Evolutionary conservation across 2,329 filamentous ascomycete genomes (phyloP).

Genomic region (Verticillium albo-atrum): DNA sequence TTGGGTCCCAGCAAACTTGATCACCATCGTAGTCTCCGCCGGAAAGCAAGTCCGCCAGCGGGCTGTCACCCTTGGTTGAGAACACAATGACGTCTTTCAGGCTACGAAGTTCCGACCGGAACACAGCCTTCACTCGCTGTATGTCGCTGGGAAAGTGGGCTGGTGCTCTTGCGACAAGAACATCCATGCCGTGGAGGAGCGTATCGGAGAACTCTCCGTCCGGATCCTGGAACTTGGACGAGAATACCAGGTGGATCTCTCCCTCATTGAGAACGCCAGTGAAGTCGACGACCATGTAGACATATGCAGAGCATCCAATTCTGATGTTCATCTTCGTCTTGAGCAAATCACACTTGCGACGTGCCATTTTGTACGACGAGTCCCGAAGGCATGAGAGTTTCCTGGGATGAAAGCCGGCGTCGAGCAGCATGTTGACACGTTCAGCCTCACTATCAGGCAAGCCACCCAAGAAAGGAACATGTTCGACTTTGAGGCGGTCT

Average conservation of each 20-base stretch:
- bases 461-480: conserved; percentile 41
- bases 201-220: conserved; percentile 48
- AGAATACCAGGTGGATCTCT: conserved; percentile 67
- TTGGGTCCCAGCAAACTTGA: conserved; percentile 67
- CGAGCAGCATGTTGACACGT: conserved; percentile 48
- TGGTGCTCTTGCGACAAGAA: conserved; percentile 66
- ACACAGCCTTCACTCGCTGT: conserved; percentile 60
- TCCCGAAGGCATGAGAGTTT: conserved; percentile 44
- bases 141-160: conserved; percentile 69
- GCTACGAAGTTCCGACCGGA: conserved; percentile 55
- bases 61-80: conserved; percentile 52
- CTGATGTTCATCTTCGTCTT: conserved; percentile 55
- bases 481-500: conserved; percentile 32
- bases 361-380: conserved; percentile 40
- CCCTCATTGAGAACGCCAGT: conserved; percentile 53
- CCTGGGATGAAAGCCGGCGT: conserved; percentile 54
- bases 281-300: conserved; percentile 68
- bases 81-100: conserved; percentile 82
- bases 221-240: conserved; percentile 54
- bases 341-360: conserved; percentile 47
- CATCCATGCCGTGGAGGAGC: conserved; percentile 50
- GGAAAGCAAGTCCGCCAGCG: conserved; percentile 66
- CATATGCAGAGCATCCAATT: conserved; percentile 55
- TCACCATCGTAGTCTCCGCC: conserved; percentile 84
- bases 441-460: conserved; percentile 48